Conservation (phyloP, 331 rosid species). For the Acacia pycnantha region DNA sequence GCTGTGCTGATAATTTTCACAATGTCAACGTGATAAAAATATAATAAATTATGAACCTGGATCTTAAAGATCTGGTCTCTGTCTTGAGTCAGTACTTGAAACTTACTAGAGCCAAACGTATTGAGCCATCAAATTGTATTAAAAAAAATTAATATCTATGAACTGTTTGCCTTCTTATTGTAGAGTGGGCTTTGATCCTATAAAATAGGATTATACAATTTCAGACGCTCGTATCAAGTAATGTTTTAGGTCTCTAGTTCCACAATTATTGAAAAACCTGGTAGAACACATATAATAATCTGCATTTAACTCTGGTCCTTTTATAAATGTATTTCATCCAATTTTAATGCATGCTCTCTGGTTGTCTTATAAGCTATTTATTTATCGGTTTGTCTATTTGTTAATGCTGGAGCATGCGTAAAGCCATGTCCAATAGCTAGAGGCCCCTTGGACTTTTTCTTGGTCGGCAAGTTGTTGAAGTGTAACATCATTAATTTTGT, state of each 20-base stretch:
- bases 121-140: constrained; percentile 11
- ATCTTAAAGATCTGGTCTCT: constrained; percentile 22
- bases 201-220: background rate
- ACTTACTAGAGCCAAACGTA: constrained; percentile 5
- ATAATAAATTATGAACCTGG: constrained; percentile 9
- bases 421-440: background rate
- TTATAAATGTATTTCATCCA: background rate
- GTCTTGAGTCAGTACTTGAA: constrained; percentile 18
- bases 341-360: background rate
- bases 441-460: background rate
- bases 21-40: constrained; percentile 22
- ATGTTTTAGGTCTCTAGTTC: background rate
- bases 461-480: constrained; percentile 3
- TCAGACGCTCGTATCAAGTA: background rate
- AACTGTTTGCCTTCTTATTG: constrained; percentile 13
- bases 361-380: background rate
- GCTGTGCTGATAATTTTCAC: constrained; percentile 26
- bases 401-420: background rate
- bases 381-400: background rate
- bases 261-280: background rate
- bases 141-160: background rate
- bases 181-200: background rate
- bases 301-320: background rate
- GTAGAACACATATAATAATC: background rate
- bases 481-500: constrained; percentile 19